Evolutionary conservation across 2,329 filamentous ascomycete genomes (phyloP), one percentile per base, ranked within the genome.

Genomic region (Trichoderma cornu-damae): DNA sequence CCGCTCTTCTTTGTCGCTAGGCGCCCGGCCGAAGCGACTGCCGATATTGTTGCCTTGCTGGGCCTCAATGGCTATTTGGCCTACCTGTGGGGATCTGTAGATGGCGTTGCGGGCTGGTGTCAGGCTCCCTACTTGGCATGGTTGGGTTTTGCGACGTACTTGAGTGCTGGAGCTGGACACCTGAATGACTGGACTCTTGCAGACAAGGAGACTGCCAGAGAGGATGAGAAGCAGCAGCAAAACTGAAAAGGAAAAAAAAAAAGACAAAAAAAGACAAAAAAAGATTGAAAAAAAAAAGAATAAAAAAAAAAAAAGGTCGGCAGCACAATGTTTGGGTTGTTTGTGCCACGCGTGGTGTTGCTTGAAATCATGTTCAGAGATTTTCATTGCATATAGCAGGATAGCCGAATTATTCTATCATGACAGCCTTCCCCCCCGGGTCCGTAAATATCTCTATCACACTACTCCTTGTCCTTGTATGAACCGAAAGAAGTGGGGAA

Each of bases 1-100:
- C 93, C 93, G 11, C 80, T 96, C 9, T 96, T 96, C 80, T 96
- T 96, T 69, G 80, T 82, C n/a, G 68, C 87, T 50, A 85, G 86
- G 62, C 82, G 83, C 14, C 90, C 91, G 1, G 78, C 87, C 52
- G 82, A 84, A 67, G 91, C 92, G 3, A 84, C 89, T 6, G 79
- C 80, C 26, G 89, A 96, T 69, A 86, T 96, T 50, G 73, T 89
- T 26, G 79, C 85, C 0, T 77, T 96, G 7, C 77, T 87, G 0
- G 90, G 87, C 7, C 76, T 87, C 28, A 88, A 89, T 47, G 82
- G 79, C 6, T 92, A 90, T 65, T 73, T 96, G 50, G 80, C 88
- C 12, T 88, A 87, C 66, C 74, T 88, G 58, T 96, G 90, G 86
- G 83, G 83, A 60, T 77, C 84, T 61, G 81, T 93, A 46, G 92